These are phyloP conservation scores for Xylariaceae sp. DNA, from an alignment of 2,329 filamentous ascomycete genomes.

Conservation along the genomic window DNA sequence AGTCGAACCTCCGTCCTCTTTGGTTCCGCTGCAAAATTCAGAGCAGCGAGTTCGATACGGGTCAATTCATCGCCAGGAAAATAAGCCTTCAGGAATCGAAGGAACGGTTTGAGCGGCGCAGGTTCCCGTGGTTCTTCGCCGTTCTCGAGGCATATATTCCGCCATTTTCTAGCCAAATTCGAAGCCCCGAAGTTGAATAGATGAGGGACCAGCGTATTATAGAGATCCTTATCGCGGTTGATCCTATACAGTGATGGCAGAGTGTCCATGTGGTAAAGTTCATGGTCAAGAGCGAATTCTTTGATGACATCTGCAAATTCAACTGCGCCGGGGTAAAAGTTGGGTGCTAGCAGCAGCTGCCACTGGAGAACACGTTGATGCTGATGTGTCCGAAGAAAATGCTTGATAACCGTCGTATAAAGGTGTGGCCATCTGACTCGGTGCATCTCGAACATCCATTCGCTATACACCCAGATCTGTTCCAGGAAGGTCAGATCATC, in stretches of 20 bases:
- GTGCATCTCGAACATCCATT: conserved; percentile 39
- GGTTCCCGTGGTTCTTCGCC: conserved; percentile 39
- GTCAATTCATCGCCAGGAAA: conserved; percentile 38
- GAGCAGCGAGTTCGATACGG: conserved; percentile 29
- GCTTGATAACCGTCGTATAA: conserved; percentile 43
- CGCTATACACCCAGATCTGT: conserved; percentile 36
- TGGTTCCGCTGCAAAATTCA: conserved; percentile 9
- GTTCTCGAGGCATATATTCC: conserved; percentile 37
- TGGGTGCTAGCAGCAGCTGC: conserved; percentile 42
- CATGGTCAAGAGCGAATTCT: conserved; percentile 37
- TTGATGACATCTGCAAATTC: conserved; percentile 40
- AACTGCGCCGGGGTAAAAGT: conserved; percentile 39
- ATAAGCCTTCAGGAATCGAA: conserved; percentile 44
- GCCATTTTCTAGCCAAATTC: conserved; percentile 43
- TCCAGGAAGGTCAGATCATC: conserved; percentile 32
- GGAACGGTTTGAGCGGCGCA: conserved; percentile 41
- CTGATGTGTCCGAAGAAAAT: conserved; percentile 38
- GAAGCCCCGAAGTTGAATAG: conserved; percentile 45
- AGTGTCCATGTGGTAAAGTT: conserved; percentile 35
- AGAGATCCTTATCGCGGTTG: conserved; percentile 40
- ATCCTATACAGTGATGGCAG: conserved; percentile 43
- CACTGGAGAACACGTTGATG: conserved; percentile 40
- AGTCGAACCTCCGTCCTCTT: conserved; percentile 21
- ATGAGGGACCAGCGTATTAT: conserved; percentile 48
- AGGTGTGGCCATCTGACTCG: conserved; percentile 45